Evolutionary conservation across 257 asterid species (phyloP).

Genomic region (Solanum chiquidenum): DNA sequence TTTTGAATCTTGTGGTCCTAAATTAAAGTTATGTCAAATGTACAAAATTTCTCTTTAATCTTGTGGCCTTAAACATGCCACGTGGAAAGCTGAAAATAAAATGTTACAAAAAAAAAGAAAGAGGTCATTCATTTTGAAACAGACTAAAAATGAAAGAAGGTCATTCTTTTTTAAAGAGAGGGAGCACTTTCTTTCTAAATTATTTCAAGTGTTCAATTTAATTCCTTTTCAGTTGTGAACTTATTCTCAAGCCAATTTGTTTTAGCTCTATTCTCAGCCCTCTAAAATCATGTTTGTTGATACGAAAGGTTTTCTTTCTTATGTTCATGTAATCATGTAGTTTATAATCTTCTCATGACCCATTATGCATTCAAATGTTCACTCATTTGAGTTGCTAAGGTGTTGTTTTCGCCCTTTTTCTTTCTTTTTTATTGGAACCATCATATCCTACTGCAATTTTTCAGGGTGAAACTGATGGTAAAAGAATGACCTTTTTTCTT

Average conservation of each 20-base stretch:
- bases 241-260: neutral
- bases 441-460: constrained; percentile 30
- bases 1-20: no score
- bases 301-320: neutral
- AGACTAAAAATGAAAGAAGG: no score
- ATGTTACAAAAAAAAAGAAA: no score
- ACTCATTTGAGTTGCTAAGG: neutral
- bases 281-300: neutral
- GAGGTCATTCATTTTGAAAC: no score
- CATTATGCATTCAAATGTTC: neutral
- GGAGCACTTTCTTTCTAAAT: no score
- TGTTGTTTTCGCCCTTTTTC: neutral
- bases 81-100: no score
- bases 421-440: constrained; percentile 15
- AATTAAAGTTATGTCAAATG: no score
- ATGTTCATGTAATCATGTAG: neutral
- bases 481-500: constrained; percentile 31
- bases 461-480: constrained; percentile 36
- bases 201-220: no score
- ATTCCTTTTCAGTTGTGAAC: neutral
- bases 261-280: neutral
- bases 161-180: no score
- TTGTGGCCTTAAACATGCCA: no score
- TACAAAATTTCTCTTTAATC: no score
- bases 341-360: neutral